phyloP scores from a whole-genome alignment of 1,284 basidiomycete genomes.

The Boletus hoseneyae region DNA sequence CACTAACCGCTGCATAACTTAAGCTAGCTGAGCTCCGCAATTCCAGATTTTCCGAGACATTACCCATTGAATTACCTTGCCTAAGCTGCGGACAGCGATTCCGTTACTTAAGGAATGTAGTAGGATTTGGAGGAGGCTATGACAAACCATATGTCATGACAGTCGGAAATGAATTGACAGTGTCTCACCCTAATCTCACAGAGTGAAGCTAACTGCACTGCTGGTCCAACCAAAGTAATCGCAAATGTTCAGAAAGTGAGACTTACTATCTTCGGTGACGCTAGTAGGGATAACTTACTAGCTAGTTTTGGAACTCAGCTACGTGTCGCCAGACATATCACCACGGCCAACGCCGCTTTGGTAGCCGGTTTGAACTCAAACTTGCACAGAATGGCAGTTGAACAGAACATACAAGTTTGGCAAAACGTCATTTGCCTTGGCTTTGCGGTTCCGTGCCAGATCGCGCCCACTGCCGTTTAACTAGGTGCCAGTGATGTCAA shows the following conservation, averaged over 20 bases:
- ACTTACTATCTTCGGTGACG: not conserved
- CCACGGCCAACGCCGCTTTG: too few relatives aligned
- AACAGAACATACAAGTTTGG: too few relatives aligned
- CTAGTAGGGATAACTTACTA: too few relatives aligned
- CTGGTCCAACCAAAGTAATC: too few relatives aligned
- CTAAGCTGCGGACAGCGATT: not conserved
- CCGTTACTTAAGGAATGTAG: constrained; percentile 5
- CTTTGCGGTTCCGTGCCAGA: too few relatives aligned
- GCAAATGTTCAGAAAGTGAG: constrained; percentile 5
- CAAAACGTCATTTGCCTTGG: too few relatives aligned
- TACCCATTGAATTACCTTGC: not conserved
- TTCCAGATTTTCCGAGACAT: not conserved
- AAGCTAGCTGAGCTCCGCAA: not conserved
- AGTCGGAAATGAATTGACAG: constrained; percentile 7
- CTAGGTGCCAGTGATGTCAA: too few relatives aligned
- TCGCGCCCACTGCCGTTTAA: too few relatives aligned
- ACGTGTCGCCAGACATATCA: too few relatives aligned
- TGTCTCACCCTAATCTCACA: constrained; percentile 19
- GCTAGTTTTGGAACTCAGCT: too few relatives aligned
- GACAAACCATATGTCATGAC: constrained; percentile 4
- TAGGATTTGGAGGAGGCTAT: not conserved
- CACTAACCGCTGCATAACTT: not conserved
- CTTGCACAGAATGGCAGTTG: too few relatives aligned
- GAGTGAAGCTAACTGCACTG: not conserved
- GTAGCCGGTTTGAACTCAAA: too few relatives aligned